Evolutionary conservation across 768 basidiomycete genomes (phyloP), one percentile per base, ranked within the genome.

Genomic region (Russula compacta): DNA sequence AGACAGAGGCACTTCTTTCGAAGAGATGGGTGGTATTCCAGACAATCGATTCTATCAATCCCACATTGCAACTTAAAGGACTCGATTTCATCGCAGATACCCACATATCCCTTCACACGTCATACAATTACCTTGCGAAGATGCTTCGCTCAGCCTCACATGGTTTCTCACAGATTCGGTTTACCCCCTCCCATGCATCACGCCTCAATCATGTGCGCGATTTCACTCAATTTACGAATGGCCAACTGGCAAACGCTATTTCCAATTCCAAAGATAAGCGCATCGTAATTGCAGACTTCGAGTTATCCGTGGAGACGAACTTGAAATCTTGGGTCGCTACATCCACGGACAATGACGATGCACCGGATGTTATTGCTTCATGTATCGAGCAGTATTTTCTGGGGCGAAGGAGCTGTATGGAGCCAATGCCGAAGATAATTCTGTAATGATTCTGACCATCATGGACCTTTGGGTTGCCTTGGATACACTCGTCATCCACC

Each of bases 401-500:
- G 36, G 12, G 15, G 53, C 61, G 6, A 19, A 42, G 15, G 1
- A 1, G 0, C n/a, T 21, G 4, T 58, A 58, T 17, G 42, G n/a
- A 8, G n/a, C 11, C 5, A 62, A 65, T 32, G 48, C 61, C 4
- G 66, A 63, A 50, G 24, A 62, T 14, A 50, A 21, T 36, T 38
- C 50, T 6, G 38, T 52, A 38, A 52, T 52, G 50, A 38, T 52
- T 38, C 19, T 52, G 64, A 76, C 76, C 10, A 58, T 75, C 40
- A 65, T 81, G 29, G 75, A 79, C 35, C 70, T 82, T 12, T 82
- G 81, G 81, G 70, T 77, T 2, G 77, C 74, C 0, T 69, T 81
- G 3, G 81, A 82, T 63, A 72, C 63, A 35, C 40, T 77, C n/a
- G 72, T 68, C 1, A 67, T 75, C 19, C 40, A 33, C n/a, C 67